Evolutionary conservation across 2,329 filamentous ascomycete species (phyloP).

Genomic region (Penicillium griseofulvum): DNA sequence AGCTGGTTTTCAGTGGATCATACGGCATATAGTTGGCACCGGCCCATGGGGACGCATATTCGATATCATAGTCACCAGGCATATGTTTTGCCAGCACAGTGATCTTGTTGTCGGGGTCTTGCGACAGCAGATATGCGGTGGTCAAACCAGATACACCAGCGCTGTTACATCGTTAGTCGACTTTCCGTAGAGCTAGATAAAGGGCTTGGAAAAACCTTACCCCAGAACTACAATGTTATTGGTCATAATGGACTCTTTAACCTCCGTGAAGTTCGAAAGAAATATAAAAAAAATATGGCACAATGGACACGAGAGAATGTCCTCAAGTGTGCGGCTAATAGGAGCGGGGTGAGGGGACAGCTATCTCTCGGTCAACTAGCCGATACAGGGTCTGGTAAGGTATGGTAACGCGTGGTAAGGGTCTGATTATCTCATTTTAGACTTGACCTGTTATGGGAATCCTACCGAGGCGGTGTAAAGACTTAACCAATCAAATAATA

Average conservation of each 20-base stretch:
- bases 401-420: neutral
- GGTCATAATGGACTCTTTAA: conserved; percentile 25
- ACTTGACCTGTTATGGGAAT: conserved; percentile 1
- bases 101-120: conserved; percentile 56
- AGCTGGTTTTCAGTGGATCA: conserved; percentile 30
- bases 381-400: neutral
- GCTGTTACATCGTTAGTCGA: conserved; percentile 36
- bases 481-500: neutral
- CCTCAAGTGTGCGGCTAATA: neutral
- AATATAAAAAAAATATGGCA: neutral
- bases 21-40: conserved; percentile 77
- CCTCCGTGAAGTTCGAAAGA: neutral
- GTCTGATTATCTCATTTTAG: neutral
- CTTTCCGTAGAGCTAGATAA: neutral
- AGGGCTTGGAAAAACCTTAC: conserved; percentile 23
- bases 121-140: conserved; percentile 61
- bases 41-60: conserved; percentile 88
- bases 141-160: conserved; percentile 67
- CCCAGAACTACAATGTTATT: conserved; percentile 43
- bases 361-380: conserved; percentile 1
- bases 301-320: neutral
- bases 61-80: conserved; percentile 88
- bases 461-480: conserved; percentile 14
- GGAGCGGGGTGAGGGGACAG: conserved; percentile 15
- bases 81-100: conserved; percentile 83